These are phyloP conservation scores for Pholiota conissans DNA, from an alignment of 768 basidiomycete genomes.

Conservation along the genomic window DNA sequence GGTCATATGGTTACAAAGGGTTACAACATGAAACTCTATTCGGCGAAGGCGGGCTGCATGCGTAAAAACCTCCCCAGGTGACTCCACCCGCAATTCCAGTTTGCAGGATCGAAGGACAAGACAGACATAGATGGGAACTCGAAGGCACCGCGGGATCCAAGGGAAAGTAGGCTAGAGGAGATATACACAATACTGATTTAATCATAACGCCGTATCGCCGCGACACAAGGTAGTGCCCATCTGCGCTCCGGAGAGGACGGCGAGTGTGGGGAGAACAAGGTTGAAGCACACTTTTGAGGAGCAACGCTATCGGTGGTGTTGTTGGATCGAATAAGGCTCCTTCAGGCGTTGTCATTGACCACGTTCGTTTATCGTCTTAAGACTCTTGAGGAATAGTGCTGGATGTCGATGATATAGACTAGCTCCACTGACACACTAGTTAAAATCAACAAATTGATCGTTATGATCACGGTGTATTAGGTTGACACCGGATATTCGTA, in stretches of 20 bases:
- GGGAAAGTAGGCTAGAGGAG: background rate
- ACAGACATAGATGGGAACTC: background rate
- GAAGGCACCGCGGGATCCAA: conserved; percentile 1
- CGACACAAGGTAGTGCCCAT: background rate
- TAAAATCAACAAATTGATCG: conserved; percentile 3
- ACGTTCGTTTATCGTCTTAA: background rate
- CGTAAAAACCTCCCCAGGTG: background rate
- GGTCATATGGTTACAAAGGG: background rate
- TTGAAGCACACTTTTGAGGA: background rate
- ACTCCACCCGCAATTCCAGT: background rate
- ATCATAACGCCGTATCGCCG: background rate
- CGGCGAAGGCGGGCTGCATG: background rate
- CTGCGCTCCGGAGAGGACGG: background rate
- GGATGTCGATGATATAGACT: background rate
- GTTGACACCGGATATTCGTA: conserved; percentile 25
- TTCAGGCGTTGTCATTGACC: no score
- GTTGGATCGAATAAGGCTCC: background rate
- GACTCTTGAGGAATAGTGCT: background rate
- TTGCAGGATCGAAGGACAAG: background rate
- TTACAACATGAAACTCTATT: background rate
- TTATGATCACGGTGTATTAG: conserved; percentile 24
- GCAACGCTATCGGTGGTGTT: no score
- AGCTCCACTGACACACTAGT: background rate
- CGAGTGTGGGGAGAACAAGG: background rate
- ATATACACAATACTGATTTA: background rate